phyloP scores from a whole-genome alignment of 305 asterid genomes.

The Fraxinus xanthoxyloides region DNA sequence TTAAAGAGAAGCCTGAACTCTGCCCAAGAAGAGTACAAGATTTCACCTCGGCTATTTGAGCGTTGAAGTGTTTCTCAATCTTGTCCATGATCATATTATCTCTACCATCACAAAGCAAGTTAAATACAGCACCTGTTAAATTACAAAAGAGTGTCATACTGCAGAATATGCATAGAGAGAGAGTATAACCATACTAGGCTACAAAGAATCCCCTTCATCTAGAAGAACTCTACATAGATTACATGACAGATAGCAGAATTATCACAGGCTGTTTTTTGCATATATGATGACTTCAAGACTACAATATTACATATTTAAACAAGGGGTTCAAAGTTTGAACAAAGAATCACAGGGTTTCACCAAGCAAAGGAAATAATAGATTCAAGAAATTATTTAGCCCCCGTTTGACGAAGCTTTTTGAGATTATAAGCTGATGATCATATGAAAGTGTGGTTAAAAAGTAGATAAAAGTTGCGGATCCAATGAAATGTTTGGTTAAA shows the following conservation, averaged over 20 bases:
- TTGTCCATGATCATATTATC: conserved; percentile 57
- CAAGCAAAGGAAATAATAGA: neutral
- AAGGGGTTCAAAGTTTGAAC: neutral
- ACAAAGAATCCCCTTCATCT: neutral
- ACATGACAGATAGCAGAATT: neutral
- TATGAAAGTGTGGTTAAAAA: neutral
- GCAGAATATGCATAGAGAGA: neutral
- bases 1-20: neutral
- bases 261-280: neutral
- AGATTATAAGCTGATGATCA: neutral
- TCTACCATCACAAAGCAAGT: conserved; percentile 48
- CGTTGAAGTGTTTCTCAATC: conserved; percentile 67
- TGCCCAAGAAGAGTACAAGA: neutral
- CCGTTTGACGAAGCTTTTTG: neutral
- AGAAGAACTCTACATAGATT: neutral
- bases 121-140: conserved; percentile 78
- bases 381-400: neutral
- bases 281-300: neutral
- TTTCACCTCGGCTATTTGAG: conserved; percentile 52
- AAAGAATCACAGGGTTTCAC: neutral
- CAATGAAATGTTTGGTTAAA: neutral
- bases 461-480: neutral
- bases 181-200: neutral
- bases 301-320: neutral
- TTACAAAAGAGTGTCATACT: neutral